phyloP scores from a whole-genome alignment of 352 stramenopile genomes.

The Phytophthora pluvialis region DNA sequence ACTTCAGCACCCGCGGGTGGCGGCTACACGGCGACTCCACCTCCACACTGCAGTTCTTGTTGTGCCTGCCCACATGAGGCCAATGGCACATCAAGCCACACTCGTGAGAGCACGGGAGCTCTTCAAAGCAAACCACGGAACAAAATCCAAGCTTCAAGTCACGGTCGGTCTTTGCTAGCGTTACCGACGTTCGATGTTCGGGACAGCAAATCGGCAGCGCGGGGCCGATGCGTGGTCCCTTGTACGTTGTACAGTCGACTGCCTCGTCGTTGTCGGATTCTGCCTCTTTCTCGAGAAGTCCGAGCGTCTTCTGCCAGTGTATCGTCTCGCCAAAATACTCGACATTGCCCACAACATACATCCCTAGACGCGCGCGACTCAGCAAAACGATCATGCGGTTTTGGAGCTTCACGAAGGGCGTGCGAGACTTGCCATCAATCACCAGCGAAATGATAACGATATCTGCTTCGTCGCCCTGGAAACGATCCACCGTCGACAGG shows the following conservation, averaged over 20 bases:
- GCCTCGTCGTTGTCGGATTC: slow-evolving; percentile 45
- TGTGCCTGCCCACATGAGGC: slow-evolving; percentile 62
- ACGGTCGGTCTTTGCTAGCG: slow-evolving; percentile 38
- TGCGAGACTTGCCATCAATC: slow-evolving; percentile 89
- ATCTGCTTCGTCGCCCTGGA: slow-evolving; percentile 91
- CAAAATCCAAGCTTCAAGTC: slow-evolving; percentile 82
- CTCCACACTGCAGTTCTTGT: slow-evolving; percentile 54
- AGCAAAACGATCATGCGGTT: slow-evolving; percentile 92
- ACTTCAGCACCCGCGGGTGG: slow-evolving; percentile 61
- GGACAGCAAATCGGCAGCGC: slow-evolving; percentile 83
- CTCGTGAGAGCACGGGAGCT: slow-evolving; percentile 67
- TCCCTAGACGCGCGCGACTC: slow-evolving; percentile 83
- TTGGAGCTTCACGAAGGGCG: slow-evolving; percentile 87
- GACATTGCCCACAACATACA: slow-evolving; percentile 86
- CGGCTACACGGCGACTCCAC: slow-evolving; percentile 72
- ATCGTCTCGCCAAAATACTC: slow-evolving; percentile 78
- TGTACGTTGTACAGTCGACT: slow-evolving; percentile 47
- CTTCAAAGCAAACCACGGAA: slow-evolving; percentile 59
- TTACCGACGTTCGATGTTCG: slow-evolving; percentile 54
- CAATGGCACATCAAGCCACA: slow-evolving; percentile 81
- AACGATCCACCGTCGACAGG: slow-evolving; percentile 89
- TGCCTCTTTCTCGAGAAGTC: slow-evolving; percentile 49
- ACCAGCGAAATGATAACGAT: slow-evolving; percentile 89
- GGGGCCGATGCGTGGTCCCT: slow-evolving; percentile 52
- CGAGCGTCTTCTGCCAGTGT: slow-evolving; percentile 84